A percentile compares a stretch with the other conserved stretches of the same genome.
phyloP scores from a whole-genome alignment of 768 basidiomycete species.

The Lentinula sp. region DNA sequence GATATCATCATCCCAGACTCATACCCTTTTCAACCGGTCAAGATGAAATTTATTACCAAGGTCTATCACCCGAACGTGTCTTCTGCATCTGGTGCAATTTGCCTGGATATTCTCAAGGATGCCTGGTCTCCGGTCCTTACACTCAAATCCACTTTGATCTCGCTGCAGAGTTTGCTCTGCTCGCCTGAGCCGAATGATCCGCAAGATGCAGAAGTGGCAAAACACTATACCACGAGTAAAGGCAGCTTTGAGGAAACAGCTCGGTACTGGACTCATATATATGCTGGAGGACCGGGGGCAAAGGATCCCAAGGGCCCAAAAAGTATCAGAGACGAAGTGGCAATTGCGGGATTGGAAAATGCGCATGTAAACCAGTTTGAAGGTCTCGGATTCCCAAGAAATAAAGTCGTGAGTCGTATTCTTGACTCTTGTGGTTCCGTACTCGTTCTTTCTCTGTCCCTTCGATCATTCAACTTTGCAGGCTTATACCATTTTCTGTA shows the following conservation, averaged over 20 bases:
- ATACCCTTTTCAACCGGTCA: constrained; percentile 90
- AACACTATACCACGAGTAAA: constrained; percentile 90
- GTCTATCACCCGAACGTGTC: constrained; percentile 96
- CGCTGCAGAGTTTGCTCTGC: constrained; percentile 87
- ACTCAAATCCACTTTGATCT: constrained; percentile 93
- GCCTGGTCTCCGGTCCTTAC: constrained; percentile 96
- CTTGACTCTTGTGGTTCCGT: background rate
- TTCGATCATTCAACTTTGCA: background rate
- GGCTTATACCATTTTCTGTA: constrained; percentile 19
- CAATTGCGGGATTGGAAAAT: constrained; percentile 77
- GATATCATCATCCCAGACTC: constrained; percentile 92
- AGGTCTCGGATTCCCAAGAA: constrained; percentile 72
- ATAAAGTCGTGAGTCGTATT: constrained; percentile 61
- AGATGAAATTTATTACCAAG: constrained; percentile 98
- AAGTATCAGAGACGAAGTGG: constrained; percentile 43
- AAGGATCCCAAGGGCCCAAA: constrained; percentile 46
- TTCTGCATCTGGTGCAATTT: constrained; percentile 91
- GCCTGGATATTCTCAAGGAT: constrained; percentile 82
- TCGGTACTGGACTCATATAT: constrained; percentile 88
- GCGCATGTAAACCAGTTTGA: constrained; percentile 84
- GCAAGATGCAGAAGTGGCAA: constrained; percentile 97
- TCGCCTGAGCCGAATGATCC: constrained; percentile 95
- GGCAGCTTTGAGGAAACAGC: constrained; percentile 88
- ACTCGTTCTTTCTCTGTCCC: background rate
- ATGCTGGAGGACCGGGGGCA: constrained; percentile 68